phyloP scores from a whole-genome alignment of 2,329 filamentous ascomycete genomes.

The Ramularia endophylla region DNA sequence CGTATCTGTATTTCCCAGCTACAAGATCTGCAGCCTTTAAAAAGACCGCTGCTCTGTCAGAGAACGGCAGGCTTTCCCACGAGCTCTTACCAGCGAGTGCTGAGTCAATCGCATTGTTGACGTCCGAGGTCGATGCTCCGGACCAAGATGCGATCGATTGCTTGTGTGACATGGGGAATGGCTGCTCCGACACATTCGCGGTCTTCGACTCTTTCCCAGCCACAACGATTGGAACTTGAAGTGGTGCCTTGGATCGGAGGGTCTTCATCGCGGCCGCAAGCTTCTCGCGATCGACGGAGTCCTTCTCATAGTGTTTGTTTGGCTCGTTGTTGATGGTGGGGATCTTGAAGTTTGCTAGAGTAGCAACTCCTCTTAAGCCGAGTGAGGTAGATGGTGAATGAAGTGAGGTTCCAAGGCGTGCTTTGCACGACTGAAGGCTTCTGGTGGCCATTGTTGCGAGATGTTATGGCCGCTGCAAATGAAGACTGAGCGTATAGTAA shows the following conservation, averaged over 20 bases:
- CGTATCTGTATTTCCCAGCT: slow-evolving; percentile 85
- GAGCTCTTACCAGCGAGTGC: slow-evolving; percentile 77
- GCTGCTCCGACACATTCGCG: slow-evolving; percentile 60
- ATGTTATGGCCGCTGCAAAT: too few species aligned
- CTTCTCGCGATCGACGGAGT: slow-evolving; percentile 69
- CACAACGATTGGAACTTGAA: slow-evolving; percentile 77
- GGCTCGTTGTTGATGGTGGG: slow-evolving; percentile 87
- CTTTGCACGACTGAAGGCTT: slow-evolving; percentile 5
- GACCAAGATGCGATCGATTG: slow-evolving; percentile 76
- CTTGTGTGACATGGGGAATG: slow-evolving; percentile 76
- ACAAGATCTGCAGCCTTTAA: slow-evolving; percentile 91
- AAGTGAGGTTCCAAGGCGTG: slow-evolving; percentile 8
- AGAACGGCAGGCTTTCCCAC: slow-evolving; percentile 85
- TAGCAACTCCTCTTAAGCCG: slow-evolving; percentile 36
- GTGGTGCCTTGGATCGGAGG: slow-evolving; percentile 61
- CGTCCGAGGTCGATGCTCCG: slow-evolving; percentile 69
- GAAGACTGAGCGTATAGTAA: too few species aligned
- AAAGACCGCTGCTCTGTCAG: slow-evolving; percentile 85
- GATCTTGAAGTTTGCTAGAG: slow-evolving; percentile 78
- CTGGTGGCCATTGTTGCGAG: slow-evolving; percentile 9
- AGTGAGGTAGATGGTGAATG: slow-evolving; percentile 7
- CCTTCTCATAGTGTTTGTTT: slow-evolving; percentile 90
- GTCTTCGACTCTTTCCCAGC: slow-evolving; percentile 63
- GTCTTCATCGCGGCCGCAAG: slow-evolving; percentile 67
- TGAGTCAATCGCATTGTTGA: slow-evolving; percentile 70